Evolutionary conservation across 1,284 basidiomycete genomes (phyloP), one percentile per base, ranked within the genome.

Genomic region (Pterulicium gracile): DNA sequence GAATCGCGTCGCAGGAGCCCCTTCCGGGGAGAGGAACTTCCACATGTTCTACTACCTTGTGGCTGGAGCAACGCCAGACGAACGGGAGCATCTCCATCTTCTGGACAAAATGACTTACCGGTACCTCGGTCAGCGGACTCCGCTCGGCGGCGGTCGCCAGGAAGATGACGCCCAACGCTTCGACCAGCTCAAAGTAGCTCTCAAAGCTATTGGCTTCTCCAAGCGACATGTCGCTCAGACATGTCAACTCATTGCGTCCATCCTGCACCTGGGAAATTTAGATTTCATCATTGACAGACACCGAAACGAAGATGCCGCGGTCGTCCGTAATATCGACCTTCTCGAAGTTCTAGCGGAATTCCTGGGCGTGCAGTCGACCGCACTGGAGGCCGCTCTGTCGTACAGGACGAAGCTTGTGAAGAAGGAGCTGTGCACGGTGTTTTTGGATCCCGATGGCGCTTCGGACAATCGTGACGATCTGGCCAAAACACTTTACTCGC

Each of bases 11-110:
- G 75, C 86, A 3, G 79, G 80, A 35, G 79, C 84, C 0, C 84
- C 84, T 2, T 85, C 78, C 0, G 90, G 90, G 47, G 91, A 96
- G 63, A 79, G 93, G 20, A 97, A 95, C 56, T 98, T 98, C 64
- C 93, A 98, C 63, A 88, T 95, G 42, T 96, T 98, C 65, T 95
- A 97, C 64, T 94, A 96, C 64, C 79, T 98, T 56, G 79, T 93
- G 47, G 84, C 91, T 1, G 95, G 95, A 35, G 90, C 93, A 1
- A 79, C 85, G 0, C 62, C 77, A 0, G 94, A 98, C 56, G 95
- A 98, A 61, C 71, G 89, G 34, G 75, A 84, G 39, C 89, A 94
- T 61, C 77, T 98, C 46, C 84, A 86, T 52, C 75, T 98, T 14
- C 67, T 76, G 42, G 85, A 90, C 56, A 86, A 84, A 59, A 72